These are phyloP conservation scores for Tulasnella sp. DNA, from an alignment of 768 basidiomycete species.

Conservation along the genomic window DNA sequence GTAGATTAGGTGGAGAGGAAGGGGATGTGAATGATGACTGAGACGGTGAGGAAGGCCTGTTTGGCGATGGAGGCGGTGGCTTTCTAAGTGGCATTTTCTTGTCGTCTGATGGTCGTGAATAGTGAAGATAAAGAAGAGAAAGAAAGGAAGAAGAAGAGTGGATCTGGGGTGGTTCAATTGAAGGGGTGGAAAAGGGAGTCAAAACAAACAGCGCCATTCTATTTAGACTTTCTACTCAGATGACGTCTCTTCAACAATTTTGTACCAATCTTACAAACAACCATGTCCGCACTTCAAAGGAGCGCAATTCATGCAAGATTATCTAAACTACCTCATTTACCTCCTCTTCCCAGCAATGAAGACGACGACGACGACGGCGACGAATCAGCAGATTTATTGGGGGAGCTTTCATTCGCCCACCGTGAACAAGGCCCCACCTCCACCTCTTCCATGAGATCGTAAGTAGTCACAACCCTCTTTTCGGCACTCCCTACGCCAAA, in stretches of 20 bases:
- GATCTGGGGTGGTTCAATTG: not conserved
- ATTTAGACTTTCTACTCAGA: not conserved
- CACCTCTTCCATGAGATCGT: not conserved
- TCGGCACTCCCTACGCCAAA: slow-evolving; percentile 8
- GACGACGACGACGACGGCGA: slow-evolving; percentile 28
- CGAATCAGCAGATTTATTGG: slow-evolving; percentile 18
- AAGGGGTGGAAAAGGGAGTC: not conserved
- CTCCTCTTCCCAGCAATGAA: slow-evolving; percentile 23
- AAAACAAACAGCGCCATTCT: not conserved
- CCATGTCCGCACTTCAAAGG: slow-evolving; percentile 8
- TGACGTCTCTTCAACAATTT: not conserved
- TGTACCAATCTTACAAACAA: not conserved
- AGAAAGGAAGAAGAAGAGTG: not conserved
- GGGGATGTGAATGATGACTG: not conserved
- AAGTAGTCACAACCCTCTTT: not conserved
- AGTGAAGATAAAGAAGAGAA: slow-evolving; percentile 6
- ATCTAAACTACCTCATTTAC: slow-evolving; percentile 56
- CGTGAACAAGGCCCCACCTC: not conserved
- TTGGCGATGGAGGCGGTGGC: not conserved
- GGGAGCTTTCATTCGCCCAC: slow-evolving; percentile 29
- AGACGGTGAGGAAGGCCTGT: not conserved
- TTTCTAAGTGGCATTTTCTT: not conserved
- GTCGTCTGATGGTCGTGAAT: not conserved
- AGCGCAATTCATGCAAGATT: slow-evolving; percentile 56
- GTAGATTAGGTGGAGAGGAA: not conserved